These are phyloP conservation scores for Lojkania enalia DNA, from an alignment of 2,329 filamentous ascomycete species.

Conservation along the genomic window DNA sequence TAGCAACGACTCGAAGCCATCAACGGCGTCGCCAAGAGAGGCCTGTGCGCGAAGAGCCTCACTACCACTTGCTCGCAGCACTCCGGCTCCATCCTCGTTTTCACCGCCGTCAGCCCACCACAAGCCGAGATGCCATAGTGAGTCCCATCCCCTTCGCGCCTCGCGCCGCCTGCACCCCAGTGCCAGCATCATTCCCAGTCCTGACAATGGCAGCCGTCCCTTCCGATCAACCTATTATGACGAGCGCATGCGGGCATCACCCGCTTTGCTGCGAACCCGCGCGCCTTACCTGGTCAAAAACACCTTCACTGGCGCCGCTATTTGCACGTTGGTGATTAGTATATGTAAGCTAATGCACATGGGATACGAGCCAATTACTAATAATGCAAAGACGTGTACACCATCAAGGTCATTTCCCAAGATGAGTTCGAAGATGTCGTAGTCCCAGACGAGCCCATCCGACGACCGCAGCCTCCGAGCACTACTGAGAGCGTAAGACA, in stretches of 20 bases:
- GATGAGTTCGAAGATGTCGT: constrained; percentile 97
- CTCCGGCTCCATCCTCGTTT: neutral
- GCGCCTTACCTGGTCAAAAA: constrained; percentile 93
- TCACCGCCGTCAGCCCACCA: neutral
- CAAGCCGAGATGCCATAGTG: constrained; percentile 40
- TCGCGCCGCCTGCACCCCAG: too few species aligned
- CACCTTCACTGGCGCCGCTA: constrained; percentile 73
- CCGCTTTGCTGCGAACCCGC: constrained; percentile 87
- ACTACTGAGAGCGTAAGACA: constrained; percentile 36
- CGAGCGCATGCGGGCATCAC: constrained; percentile 78
- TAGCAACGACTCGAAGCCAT: neutral
- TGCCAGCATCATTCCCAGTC: neutral
- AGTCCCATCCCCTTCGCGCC: too few species aligned
- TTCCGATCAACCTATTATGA: constrained; percentile 88
- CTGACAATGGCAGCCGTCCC: constrained; percentile 35
- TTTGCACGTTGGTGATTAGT: constrained; percentile 74
- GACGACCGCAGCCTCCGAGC: constrained; percentile 45
- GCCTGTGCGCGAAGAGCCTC: neutral
- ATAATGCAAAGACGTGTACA: constrained; percentile 62
- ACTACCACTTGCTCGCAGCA: too few species aligned
- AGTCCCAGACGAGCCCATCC: constrained; percentile 73
- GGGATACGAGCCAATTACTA: constrained; percentile 8
- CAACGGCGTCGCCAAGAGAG: neutral
- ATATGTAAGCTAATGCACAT: constrained; percentile 71
- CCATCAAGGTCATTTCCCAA: constrained; percentile 84